Evolutionary conservation across 257 asterid genomes (phyloP).

Genomic region (Solanum chiquidenum): DNA sequence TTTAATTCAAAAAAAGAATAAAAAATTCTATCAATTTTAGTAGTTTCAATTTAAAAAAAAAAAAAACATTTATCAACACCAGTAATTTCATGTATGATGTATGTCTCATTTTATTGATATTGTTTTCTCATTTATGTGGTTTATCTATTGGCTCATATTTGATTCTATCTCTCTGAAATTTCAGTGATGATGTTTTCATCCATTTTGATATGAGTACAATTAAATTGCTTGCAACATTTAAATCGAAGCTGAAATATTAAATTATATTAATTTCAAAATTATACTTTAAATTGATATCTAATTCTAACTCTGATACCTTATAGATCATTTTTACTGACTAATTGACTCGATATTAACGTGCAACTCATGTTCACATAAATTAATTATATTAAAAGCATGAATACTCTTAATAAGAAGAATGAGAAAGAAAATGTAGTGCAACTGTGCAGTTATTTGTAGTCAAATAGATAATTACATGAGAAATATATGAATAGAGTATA

Average conservation of each 20-base stretch:
- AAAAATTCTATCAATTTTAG: not conserved
- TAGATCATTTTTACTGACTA: too few relatives aligned
- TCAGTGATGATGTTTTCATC: not conserved
- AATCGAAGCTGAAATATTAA: not conserved
- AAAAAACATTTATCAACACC: too few relatives aligned
- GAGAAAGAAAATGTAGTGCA: too few relatives aligned
- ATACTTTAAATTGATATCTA: not conserved
- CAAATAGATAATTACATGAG: too few relatives aligned
- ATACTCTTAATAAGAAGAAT: too few relatives aligned
- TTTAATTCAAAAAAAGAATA: too few relatives aligned
- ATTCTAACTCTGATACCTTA: not conserved
- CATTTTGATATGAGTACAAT: not conserved
- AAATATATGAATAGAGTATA: not conserved
- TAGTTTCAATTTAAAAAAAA: too few relatives aligned
- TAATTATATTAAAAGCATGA: too few relatives aligned
- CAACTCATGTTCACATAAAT: too few relatives aligned
- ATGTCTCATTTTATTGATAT: constrained; percentile 1
- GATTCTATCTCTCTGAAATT: not conserved
- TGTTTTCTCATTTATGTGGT: not conserved
- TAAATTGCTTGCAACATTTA: too few relatives aligned
- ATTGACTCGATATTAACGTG: not conserved
- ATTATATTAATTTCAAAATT: too few relatives aligned
- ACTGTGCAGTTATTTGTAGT: too few relatives aligned
- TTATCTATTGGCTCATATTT: not conserved
- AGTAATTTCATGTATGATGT: not conserved